These are phyloP conservation scores for Calocybe indica DNA, from an alignment of 768 basidiomycete species.

Conservation along the genomic window DNA sequence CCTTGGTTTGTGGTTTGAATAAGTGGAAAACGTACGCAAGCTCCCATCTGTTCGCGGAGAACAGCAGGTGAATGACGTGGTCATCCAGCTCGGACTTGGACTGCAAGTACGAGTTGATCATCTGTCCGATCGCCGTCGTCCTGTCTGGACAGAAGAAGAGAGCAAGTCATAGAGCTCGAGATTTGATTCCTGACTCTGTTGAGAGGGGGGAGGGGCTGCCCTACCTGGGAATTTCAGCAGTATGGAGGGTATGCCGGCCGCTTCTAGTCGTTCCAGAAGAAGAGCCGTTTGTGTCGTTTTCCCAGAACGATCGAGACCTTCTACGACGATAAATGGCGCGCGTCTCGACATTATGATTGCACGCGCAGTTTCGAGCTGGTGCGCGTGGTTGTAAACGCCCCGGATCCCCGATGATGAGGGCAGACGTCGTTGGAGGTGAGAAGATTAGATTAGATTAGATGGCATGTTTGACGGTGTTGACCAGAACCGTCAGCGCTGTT, in stretches of 20 bases:
- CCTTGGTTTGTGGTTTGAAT: not conserved
- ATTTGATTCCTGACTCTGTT: not conserved
- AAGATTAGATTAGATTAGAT: too few species aligned
- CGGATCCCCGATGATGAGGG: too few species aligned
- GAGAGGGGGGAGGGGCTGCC: not conserved
- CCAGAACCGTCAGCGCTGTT: too few species aligned
- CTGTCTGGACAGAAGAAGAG: constrained; percentile 50
- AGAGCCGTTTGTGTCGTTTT: constrained; percentile 82
- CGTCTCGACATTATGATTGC: constrained; percentile 24
- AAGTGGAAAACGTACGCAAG: constrained; percentile 48
- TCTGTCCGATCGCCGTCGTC: constrained; percentile 83
- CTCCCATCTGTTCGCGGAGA: constrained; percentile 98
- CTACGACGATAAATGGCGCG: constrained; percentile 87
- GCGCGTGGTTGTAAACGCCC: too few species aligned
- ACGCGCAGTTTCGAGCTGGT: too few species aligned
- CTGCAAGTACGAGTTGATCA: constrained; percentile 90
- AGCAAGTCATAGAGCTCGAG: too few species aligned
- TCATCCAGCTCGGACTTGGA: constrained; percentile 86
- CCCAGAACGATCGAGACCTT: constrained; percentile 94
- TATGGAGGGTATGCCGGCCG: constrained; percentile 38
- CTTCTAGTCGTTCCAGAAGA: constrained; percentile 51
- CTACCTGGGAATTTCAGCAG: constrained; percentile 89
- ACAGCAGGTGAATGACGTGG: constrained; percentile 86
- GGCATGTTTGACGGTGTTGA: too few species aligned
- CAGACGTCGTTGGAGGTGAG: too few species aligned